Evolutionary conservation across 495 filamentous ascomycete genomes (phyloP).

Genomic region (Penicillium canescens): DNA sequence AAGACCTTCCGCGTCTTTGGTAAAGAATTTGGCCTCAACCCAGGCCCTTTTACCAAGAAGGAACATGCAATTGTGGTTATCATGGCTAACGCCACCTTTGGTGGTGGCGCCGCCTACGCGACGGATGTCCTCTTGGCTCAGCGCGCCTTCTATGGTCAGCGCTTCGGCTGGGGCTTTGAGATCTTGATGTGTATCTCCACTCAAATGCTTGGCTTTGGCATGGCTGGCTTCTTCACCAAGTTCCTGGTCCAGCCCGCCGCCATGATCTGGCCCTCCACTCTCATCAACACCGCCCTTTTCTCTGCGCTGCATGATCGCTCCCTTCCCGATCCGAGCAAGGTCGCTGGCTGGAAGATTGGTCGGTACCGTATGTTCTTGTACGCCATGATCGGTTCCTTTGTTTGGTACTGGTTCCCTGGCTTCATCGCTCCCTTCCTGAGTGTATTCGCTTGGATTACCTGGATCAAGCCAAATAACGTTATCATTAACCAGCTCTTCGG

Average conservation of each 20-base stretch:
- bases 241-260: conserved; percentile 62
- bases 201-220: conserved; percentile 70
- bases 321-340: conserved; percentile 53
- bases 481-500: conserved; percentile 61
- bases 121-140: conserved; percentile 69
- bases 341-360: conserved; percentile 65
- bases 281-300: conserved; percentile 67
- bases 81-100: conserved; percentile 59
- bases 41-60: conserved; percentile 74
- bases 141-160: conserved; percentile 64
- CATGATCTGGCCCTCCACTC: conserved; percentile 74
- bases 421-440: conserved; percentile 49
- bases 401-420: conserved; percentile 62
- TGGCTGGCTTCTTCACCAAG: conserved; percentile 67
- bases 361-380: conserved; percentile 67
- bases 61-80: conserved; percentile 75
- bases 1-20: conserved; percentile 56
- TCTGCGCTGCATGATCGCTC: conserved; percentile 69
- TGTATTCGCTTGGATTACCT: conserved; percentile 47
- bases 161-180: conserved; percentile 68
- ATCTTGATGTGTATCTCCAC: conserved; percentile 67
- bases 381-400: conserved; percentile 55
- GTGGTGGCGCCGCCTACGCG: conserved; percentile 60
- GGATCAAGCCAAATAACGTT: conserved; percentile 52
- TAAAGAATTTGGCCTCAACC: conserved; percentile 59